Conservation (phyloP, 352 stramenopile species). For the Stramenopiles sp. region DNA sequence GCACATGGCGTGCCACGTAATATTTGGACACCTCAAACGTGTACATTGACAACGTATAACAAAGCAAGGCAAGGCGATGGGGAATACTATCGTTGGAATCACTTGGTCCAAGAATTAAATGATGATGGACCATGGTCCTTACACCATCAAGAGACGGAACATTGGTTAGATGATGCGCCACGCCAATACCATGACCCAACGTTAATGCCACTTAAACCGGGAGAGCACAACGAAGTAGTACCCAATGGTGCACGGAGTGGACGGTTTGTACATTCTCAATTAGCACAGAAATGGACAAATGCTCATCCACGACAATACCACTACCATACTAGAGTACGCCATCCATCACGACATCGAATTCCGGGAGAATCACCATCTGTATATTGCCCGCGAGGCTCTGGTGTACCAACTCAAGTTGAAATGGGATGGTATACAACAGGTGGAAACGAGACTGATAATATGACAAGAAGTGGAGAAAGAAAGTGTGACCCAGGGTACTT, state of each 20-base stretch:
- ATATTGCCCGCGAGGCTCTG: constrained; percentile 15
- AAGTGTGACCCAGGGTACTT: not conserved
- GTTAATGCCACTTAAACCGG: too few relatives aligned
- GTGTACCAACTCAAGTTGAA: constrained; percentile 7
- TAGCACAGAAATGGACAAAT: not conserved
- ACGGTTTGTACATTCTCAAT: not conserved
- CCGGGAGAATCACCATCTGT: not conserved
- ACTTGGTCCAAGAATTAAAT: not conserved
- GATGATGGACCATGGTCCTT: not conserved
- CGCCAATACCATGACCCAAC: not conserved
- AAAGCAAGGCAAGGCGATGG: not conserved
- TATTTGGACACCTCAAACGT: not conserved
- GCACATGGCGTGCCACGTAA: not conserved
- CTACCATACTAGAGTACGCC: not conserved
- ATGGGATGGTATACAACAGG: constrained; percentile 14
- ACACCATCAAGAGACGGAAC: not conserved
- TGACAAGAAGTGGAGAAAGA: not conserved
- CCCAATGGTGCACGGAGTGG: too few relatives aligned
- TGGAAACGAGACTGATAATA: not conserved
- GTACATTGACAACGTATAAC: not conserved
- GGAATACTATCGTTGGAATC: not conserved
- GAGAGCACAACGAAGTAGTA: too few relatives aligned
- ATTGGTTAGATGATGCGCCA: not conserved
- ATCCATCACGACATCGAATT: not conserved
- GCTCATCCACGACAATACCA: not conserved